These are phyloP conservation scores for Euphorbia celastroides DNA, from an alignment of 441 rosid genomes.

Conservation along the genomic window DNA sequence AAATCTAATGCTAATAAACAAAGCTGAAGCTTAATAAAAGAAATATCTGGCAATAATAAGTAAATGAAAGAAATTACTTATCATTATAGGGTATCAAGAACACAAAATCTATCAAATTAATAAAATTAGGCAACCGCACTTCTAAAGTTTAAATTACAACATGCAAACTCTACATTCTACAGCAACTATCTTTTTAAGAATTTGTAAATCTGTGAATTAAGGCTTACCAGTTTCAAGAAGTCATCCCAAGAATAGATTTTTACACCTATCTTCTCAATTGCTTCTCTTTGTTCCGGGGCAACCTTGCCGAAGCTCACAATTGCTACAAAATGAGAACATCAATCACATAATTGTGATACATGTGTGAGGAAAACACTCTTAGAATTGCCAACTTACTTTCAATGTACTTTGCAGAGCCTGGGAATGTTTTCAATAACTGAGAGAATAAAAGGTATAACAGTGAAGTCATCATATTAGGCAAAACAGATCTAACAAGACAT, in stretches of 20 bases:
- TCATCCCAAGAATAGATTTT: constrained; percentile 77
- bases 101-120: neutral
- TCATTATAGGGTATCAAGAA: constrained; percentile 7
- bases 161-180: neutral
- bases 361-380: constrained; percentile 9
- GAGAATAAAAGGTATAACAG: constrained; percentile 12
- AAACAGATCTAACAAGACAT: constrained; percentile 4
- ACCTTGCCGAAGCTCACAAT: constrained; percentile 90
- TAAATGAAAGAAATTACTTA: neutral
- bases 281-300: constrained; percentile 59
- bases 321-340: constrained; percentile 41
- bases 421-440: constrained; percentile 84
- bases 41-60: neutral
- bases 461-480: neutral
- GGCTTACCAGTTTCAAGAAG: constrained; percentile 59
- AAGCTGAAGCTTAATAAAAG: neutral
- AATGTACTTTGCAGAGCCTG: constrained; percentile 51
- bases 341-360: neutral
- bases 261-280: constrained; percentile 55
- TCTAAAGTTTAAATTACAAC: constrained; percentile 2
- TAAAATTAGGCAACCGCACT: neutral
- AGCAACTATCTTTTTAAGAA: neutral
- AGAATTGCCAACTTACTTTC: constrained; percentile 51
- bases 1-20: neutral
- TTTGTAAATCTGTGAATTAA: no score